Evolutionary conservation across 2,329 filamentous ascomycete genomes (phyloP), one percentile per base, ranked within the genome.

Genomic region (Colletotrichum gloeosporioides): DNA sequence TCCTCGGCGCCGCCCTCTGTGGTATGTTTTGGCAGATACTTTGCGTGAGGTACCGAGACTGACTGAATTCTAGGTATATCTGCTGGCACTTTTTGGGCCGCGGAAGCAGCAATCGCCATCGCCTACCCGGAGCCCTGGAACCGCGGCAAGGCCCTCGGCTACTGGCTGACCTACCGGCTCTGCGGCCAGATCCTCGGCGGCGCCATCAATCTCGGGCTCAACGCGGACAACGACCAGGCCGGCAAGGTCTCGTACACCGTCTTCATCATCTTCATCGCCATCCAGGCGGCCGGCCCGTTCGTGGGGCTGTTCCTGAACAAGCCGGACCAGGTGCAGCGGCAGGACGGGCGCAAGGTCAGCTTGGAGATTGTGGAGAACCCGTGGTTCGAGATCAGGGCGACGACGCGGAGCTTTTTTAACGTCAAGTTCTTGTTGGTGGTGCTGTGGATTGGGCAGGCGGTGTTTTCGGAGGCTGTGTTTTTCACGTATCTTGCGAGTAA

Each of bases 31-130:
- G 15, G 36, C 36, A 39, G 36, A 9, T 39, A 39, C 36, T 39
- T 18, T 39, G 8, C 7, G 4, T 18, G 15, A 39, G 36, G 36
- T 5, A 18, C 15, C 9, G 4, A 39, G 15, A 39, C 36, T 39
- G 8, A 39, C 36, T 18, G 36, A 39, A 4, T 16, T 39, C 36
- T 1, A 39, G 36, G 36, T 22, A 88, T 95, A 36, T 93, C 91
- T 0, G 93, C 94, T 0, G 94, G 94, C 0, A 87, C 95, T 0
- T 95, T 95, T 83, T 95, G 94, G 94, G 92, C 92, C 87, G 91
- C 93, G 0, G 94, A 95, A 83, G 92, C 92, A 1, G 93, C 94
- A 0, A 94, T 95, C 73, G 93, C 93, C 0, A 90, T 95, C 25
- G 89, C 91, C 0, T 95, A 95, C 78, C 93, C 93, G 0, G 93